A percentile compares a stretch with the other conserved stretches of the same genome.
phyloP scores from a whole-genome alignment of 805 yeast genomes.

The Ogataea kodamae region DNA sequence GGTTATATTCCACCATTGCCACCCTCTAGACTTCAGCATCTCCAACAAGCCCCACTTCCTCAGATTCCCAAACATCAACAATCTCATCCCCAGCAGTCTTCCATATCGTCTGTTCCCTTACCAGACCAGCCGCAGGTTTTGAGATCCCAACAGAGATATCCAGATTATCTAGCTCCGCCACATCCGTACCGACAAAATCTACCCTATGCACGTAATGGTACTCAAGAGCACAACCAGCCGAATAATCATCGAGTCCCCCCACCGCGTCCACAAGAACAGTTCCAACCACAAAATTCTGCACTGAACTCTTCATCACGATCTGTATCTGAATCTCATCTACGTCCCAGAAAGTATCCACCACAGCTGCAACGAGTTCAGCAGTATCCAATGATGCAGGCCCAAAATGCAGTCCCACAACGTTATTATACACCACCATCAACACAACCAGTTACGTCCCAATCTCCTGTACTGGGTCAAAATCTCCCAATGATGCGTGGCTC shows the following conservation, averaged over 20 bases:
- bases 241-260: constrained; percentile 3
- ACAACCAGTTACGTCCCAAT: constrained; percentile 9
- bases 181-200: constrained; percentile 9
- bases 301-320: constrained; percentile 4
- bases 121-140: constrained; percentile 1
- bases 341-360: constrained; percentile 6
- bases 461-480: constrained; percentile 38
- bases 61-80: constrained; percentile 1
- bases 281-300: constrained; percentile 1
- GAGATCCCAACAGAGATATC: constrained; percentile 7
- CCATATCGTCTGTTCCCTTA: too few species aligned
- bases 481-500: constrained; percentile 33
- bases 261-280: constrained; percentile 4
- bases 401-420: constrained; percentile 26
- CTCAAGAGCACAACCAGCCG: too few species aligned
- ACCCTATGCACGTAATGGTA: constrained; percentile 1
- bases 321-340: constrained; percentile 4
- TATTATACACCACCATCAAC: constrained; percentile 10
- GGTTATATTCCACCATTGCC: constrained; percentile 9
- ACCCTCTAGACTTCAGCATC: constrained; percentile 7
- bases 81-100: not conserved
- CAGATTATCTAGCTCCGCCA: constrained; percentile 4
- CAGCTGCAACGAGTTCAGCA: constrained; percentile 5
- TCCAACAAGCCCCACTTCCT: constrained; percentile 4
- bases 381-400: constrained; percentile 19